Evolutionary conservation across 495 filamentous ascomycete species (phyloP).

Genomic region (Letharia lupina): DNA sequence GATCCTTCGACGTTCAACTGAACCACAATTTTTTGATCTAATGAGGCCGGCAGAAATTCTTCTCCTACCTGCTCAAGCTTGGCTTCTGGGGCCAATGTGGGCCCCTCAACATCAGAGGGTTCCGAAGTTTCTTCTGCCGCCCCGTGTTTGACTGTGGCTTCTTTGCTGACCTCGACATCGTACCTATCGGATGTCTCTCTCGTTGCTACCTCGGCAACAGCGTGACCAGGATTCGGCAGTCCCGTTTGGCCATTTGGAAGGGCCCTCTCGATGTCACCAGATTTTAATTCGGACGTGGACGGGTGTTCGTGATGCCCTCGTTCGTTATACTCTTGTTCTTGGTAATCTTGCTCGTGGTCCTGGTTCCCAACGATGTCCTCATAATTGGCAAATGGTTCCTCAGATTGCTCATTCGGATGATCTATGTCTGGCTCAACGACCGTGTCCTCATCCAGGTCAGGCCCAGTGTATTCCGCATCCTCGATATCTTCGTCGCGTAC

Average conservation of each 20-base stretch:
- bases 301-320: not conserved
- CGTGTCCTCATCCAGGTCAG: constrained; percentile 14
- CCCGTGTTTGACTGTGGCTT: not conserved
- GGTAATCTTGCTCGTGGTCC: not conserved
- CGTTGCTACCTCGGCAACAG: not conserved
- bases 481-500: constrained; percentile 15
- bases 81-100: not conserved
- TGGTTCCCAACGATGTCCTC: not conserved
- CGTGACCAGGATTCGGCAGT: not conserved
- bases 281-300: not conserved
- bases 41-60: not conserved
- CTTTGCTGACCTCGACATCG: not conserved
- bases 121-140: not conserved
- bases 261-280: not conserved
- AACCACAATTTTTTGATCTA: not conserved
- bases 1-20: not conserved
- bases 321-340: not conserved
- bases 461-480: constrained; percentile 4
- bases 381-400: not conserved
- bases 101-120: not conserved
- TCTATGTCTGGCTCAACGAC: constrained; percentile 13
- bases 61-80: not conserved
- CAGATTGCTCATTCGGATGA: not conserved
- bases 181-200: not conserved
- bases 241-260: not conserved